Evolutionary conservation across 129 eudicot species (phyloP).

Genomic region (Pseudognaphalium luteoalbum): DNA sequence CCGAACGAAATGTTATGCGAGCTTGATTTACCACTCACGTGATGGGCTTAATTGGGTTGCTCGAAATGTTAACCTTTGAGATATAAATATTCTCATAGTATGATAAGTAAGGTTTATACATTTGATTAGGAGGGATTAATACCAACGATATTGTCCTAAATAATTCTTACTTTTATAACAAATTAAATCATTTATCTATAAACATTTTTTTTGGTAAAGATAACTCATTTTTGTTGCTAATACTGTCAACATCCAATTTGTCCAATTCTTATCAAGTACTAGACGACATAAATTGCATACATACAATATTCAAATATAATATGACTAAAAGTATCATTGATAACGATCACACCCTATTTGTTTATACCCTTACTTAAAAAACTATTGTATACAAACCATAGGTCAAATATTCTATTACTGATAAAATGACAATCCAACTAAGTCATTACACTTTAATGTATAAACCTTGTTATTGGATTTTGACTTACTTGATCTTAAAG

Average conservation of each 20-base stretch:
- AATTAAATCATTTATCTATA: no score
- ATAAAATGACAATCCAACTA: slow-evolving; percentile 7
- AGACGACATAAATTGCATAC: background rate
- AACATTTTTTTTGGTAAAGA: no score
- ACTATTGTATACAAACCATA: background rate
- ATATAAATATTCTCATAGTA: no score
- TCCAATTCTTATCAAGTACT: background rate
- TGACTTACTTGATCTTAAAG: background rate
- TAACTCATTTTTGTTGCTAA: background rate
- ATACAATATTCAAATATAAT: slow-evolving; percentile 1
- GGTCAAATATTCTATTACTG: slow-evolving; percentile 11
- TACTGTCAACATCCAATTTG: background rate
- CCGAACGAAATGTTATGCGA: no score
- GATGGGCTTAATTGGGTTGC: no score
- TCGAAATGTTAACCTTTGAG: no score
- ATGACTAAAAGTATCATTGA: background rate
- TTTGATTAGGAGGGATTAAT: no score
- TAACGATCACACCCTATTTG: slow-evolving; percentile 23
- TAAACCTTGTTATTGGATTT: background rate
- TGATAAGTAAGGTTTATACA: no score
- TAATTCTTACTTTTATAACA: no score
- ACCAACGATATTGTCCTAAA: no score
- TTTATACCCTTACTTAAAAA: background rate
- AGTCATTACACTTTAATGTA: background rate
- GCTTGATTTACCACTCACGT: no score